phyloP scores from a whole-genome alignment of 2,329 filamentous ascomycete genomes.

The Dothiorella sarmentorum region DNA sequence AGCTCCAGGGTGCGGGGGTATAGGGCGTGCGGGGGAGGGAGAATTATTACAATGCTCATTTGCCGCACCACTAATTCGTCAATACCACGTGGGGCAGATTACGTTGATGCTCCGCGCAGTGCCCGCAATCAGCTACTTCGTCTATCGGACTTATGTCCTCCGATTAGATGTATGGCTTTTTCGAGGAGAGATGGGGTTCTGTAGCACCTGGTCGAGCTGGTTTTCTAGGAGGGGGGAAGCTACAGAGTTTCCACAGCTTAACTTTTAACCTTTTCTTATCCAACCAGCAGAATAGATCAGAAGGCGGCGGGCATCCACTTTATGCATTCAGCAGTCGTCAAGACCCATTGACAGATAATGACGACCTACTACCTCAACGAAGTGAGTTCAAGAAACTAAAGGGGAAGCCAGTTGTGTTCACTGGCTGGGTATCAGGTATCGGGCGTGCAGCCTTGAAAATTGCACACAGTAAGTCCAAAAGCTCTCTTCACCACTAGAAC shows the following conservation, averaged over 20 bases:
- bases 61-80: not conserved
- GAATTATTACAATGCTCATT: not conserved
- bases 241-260: too few species aligned
- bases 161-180: too few species aligned
- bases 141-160: conserved; percentile 1
- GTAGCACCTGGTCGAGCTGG: too few species aligned
- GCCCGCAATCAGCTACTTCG: not conserved
- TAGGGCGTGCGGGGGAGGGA: not conserved
- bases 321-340: too few species aligned
- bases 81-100: not conserved
- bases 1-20: not conserved
- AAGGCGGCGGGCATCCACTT: too few species aligned
- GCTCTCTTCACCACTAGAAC: too few species aligned
- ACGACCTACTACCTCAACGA: conserved; percentile 1
- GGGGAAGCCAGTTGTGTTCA: conserved; percentile 25
- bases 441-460: conserved; percentile 23
- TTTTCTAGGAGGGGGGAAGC: too few species aligned
- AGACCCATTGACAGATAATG: not conserved
- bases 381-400: conserved; percentile 16
- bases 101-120: too few species aligned
- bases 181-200: too few species aligned
- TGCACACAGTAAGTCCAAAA: conserved; percentile 22
- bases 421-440: conserved; percentile 26
- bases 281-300: too few species aligned
- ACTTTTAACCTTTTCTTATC: too few species aligned